These are phyloP conservation scores for Oenanthe javanica DNA, from an alignment of 140 eudicot species.

Conservation along the genomic window DNA sequence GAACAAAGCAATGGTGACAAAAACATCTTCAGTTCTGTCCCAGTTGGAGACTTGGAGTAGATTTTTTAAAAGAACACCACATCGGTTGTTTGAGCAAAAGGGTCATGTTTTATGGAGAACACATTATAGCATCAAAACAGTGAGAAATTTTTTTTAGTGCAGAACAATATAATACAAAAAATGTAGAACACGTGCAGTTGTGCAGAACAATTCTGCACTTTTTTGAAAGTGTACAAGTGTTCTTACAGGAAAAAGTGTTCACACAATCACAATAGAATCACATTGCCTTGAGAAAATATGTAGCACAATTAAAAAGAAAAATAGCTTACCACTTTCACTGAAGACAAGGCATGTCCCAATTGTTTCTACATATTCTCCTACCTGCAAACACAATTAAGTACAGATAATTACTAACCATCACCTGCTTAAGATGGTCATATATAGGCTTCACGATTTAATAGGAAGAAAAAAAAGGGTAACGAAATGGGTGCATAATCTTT, in stretches of 20 bases:
- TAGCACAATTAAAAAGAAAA: background rate
- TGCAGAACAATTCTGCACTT: background rate
- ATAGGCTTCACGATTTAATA: too few species aligned
- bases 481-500: background rate
- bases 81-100: too few species aligned
- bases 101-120: too few species aligned
- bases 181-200: background rate
- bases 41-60: background rate
- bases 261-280: background rate
- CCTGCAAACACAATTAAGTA: conserved; percentile 31
- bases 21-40: background rate
- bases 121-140: background rate
- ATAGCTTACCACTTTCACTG: conserved; percentile 55
- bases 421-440: background rate
- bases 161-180: too few species aligned
- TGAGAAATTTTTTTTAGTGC: background rate
- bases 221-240: background rate
- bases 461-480: background rate
- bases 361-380: conserved; percentile 82
- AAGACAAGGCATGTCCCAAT: conserved; percentile 69
- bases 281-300: background rate
- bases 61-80: background rate
- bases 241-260: background rate
- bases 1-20: background rate
- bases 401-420: background rate